Base-by-base conservation (phyloP, 768 basidiomycete genomes). In the Favolaschia claudopus region DNA sequence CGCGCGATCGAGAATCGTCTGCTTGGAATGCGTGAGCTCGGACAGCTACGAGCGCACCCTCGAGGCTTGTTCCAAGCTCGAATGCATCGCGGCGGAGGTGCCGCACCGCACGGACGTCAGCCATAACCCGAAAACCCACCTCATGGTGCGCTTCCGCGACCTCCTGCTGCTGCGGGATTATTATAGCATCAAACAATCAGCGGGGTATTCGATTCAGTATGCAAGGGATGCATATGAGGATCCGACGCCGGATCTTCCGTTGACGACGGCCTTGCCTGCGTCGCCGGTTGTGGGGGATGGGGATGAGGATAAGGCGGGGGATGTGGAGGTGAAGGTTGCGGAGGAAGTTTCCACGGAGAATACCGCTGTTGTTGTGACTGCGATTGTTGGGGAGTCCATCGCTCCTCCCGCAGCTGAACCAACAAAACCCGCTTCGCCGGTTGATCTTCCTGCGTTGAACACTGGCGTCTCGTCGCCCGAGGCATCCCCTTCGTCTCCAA, bases 31-130 rank as follows among this genome's bases (percentile, higher is more conserved):
- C 47, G 9, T 40, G 15, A 60, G 47, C 34, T 29, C 39, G 9
- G 59, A 60, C 7, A 4, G 9, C 2, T 27, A 51, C 3, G 37
- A 29, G 9, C 38, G 46, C 2, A 60, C 52, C 7, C 29, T 60
- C 38, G 59, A 60, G 40, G 43, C 55, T 28, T 60, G 59, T 31
- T 34, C 25, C 51, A 55, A 44, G n/a, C 46, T 29, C 32, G 53
- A 49, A 7, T 60, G 59, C 47, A 37, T 60, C 27, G 51, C 40
- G 8, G 7, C 39, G 20, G 39, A 32, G 12, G 42, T 24, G n/a
- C 6, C 50, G 25, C 19, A 46, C 10, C 49, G 57, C 14, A 20
- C 8, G 3, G 47, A 49, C 20, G 34, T 55, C 0, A 29, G 47
- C 1, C 59, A 60, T 37, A 28, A 20, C 13, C 33, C 59, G 7